Evolutionary conservation across 176 grass and related monocot species (phyloP).

Genomic region (Avena atlantica): DNA sequence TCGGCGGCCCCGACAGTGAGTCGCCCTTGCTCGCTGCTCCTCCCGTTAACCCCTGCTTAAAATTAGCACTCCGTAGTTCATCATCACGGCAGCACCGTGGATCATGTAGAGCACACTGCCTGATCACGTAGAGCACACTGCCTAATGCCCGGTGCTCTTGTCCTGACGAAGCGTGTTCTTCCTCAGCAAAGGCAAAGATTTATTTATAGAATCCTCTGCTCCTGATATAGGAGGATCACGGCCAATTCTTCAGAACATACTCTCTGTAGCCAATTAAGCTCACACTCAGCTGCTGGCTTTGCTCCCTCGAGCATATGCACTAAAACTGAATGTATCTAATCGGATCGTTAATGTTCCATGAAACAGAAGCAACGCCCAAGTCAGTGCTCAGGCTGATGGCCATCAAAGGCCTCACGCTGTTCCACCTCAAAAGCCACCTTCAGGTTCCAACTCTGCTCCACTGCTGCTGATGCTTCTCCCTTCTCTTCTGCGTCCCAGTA

Average conservation of each 20-base stretch:
- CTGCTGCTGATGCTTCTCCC: background rate
- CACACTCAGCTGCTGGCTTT: background rate
- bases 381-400: slow-evolving; percentile 84
- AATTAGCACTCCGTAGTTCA: background rate
- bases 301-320: background rate
- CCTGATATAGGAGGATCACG: background rate
- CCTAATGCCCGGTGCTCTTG: too few species aligned
- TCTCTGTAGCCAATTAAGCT: background rate
- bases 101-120: background rate
- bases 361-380: slow-evolving; percentile 88
- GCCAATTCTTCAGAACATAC: background rate
- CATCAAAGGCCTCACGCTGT: slow-evolving; percentile 82
- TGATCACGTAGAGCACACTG: too few species aligned
- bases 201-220: background rate
- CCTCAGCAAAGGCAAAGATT: background rate
- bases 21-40: background rate
- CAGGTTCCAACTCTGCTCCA: slow-evolving; percentile 57
- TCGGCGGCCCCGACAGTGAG: slow-evolving; percentile 93
- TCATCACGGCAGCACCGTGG: background rate
- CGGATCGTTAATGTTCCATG: background rate
- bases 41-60: background rate
- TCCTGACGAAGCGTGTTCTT: background rate
- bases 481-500: background rate
- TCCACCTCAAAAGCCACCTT: slow-evolving; percentile 96
- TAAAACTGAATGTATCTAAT: background rate